phyloP scores from a whole-genome alignment of 2,329 filamentous ascomycete genomes.

The Chaetomium sp. region DNA sequence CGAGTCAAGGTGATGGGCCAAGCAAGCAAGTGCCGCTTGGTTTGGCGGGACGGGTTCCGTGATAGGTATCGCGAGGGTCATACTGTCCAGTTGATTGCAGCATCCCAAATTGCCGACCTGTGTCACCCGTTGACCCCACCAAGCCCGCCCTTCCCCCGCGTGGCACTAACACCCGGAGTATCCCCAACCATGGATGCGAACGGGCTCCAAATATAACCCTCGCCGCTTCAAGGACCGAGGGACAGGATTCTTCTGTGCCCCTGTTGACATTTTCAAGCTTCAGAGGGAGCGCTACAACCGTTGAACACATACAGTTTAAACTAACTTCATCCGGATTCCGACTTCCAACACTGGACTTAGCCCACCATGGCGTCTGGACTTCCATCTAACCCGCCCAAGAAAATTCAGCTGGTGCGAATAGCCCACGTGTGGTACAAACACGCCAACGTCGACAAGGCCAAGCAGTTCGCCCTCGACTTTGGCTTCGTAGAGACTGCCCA shows the following conservation, averaged over 20 bases:
- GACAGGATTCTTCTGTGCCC: neutral
- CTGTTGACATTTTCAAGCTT: neutral
- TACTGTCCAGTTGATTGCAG: neutral
- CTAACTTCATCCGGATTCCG: neutral
- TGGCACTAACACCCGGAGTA: neutral
- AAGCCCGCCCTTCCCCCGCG: slow-evolving; percentile 27
- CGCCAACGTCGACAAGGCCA: slow-evolving; percentile 46
- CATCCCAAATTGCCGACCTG: slow-evolving; percentile 23
- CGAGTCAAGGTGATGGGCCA: neutral
- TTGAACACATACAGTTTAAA: neutral
- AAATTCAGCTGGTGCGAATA: slow-evolving; percentile 45
- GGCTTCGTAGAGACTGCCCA: slow-evolving; percentile 48
- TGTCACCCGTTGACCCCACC: slow-evolving; percentile 10
- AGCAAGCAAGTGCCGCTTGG: slow-evolving; percentile 23
- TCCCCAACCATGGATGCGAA: neutral
- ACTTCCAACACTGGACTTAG: neutral
- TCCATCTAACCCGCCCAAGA: slow-evolving; percentile 23
- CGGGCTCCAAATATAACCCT: slow-evolving; percentile 32
- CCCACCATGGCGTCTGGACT: slow-evolving; percentile 23
- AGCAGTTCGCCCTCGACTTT: slow-evolving; percentile 51
- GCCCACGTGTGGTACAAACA: slow-evolving; percentile 54
- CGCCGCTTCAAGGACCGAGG: neutral
- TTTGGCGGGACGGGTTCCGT: neutral
- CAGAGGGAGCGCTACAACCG: neutral
- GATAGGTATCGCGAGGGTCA: neutral